Base-by-base conservation (phyloP, 352 stramenopile genomes). In the Elongisporangium senticosum region DNA sequence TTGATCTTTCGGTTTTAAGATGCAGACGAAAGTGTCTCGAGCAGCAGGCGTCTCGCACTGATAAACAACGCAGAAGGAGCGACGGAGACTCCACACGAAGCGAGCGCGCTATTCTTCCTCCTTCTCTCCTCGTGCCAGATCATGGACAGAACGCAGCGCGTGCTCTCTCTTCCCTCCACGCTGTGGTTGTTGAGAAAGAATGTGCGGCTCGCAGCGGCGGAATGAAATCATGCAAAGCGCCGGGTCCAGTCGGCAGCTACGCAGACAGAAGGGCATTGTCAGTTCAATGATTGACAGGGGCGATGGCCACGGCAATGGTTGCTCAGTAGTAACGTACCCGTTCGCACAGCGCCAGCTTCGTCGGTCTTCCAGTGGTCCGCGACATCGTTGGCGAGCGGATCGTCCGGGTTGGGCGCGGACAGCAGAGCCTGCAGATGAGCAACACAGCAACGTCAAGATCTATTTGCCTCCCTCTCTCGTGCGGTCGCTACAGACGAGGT, bases 301-400 rank as follows among this genome's bases (percentile, higher is more conserved):
- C 49, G 8, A 11, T 26, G 2, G 5, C 19, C 15, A 8, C 39
- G 24, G 40, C 8, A 61, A 51, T 4, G 20, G 33, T 22, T 13
- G n/a, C 8, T 37, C 3, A 15, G 10, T 51, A 22, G 15, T 23
- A 43, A 49, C 65, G 40, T 54, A 90, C 76, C 93, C 57, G 79
- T 96, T 58, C 79, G 74, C 64, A 98, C 71, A 17, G 95, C 95
- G 55, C 90, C 92, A 10, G 75, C 78, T 67, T 98, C 92, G 66
- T 99, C 91, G 19, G 74, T 96, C 76, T 99, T 99, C 95, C 96
- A 99, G 72, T 98, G 82, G 72, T 98, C 96, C 2, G 97, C 97
- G 6, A 99, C 96, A 56, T 96, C 91, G 76, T 99, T 98, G 58
- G 98, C 95, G 26, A 99, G 79, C 37, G 97, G 96, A 74, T 99